A percentile compares a stretch with the other conserved stretches of the same genome.
Conservation (phyloP, 2,329 filamentous ascomycete genomes). For the Sphaerulina vaccinii region DNA sequence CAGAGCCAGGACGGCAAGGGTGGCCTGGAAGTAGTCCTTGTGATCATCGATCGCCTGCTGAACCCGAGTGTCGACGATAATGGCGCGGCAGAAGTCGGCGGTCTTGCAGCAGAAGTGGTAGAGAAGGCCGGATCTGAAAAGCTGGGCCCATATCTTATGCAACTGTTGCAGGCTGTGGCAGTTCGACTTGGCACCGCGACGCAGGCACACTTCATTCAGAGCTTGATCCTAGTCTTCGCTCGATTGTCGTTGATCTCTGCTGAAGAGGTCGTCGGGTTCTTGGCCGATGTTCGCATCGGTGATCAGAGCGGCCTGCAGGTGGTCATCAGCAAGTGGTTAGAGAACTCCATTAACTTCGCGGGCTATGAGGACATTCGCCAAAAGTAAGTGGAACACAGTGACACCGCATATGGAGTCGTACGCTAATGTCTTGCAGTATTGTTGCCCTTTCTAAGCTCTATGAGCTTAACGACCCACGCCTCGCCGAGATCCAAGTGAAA, state of each 20-base stretch:
- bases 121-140: constrained; percentile 91
- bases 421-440: constrained; percentile 57
- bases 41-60: constrained; percentile 88
- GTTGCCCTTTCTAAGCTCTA: constrained; percentile 92
- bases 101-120: constrained; percentile 88
- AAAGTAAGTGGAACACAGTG: constrained; percentile 62
- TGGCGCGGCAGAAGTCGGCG: constrained; percentile 92
- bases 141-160: constrained; percentile 83
- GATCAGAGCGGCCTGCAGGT: constrained; percentile 81
- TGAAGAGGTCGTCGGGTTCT: constrained; percentile 86
- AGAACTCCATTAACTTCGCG: constrained; percentile 96
- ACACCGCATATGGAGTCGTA: not conserved
- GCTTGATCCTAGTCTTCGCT: constrained; percentile 90
- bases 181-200: constrained; percentile 77
- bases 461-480: constrained; percentile 75
- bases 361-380: constrained; percentile 96
- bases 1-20: constrained; percentile 74
- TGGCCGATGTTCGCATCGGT: constrained; percentile 78
- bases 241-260: constrained; percentile 81
- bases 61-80: constrained; percentile 84
- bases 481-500: constrained; percentile 79
- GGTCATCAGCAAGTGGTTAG: constrained; percentile 91
- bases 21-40: constrained; percentile 82
- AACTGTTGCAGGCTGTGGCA: constrained; percentile 86
- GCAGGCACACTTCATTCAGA: constrained; percentile 89